phyloP scores from a whole-genome alignment of 345 rosid genomes.

The Eucalyptus sp. region DNA sequence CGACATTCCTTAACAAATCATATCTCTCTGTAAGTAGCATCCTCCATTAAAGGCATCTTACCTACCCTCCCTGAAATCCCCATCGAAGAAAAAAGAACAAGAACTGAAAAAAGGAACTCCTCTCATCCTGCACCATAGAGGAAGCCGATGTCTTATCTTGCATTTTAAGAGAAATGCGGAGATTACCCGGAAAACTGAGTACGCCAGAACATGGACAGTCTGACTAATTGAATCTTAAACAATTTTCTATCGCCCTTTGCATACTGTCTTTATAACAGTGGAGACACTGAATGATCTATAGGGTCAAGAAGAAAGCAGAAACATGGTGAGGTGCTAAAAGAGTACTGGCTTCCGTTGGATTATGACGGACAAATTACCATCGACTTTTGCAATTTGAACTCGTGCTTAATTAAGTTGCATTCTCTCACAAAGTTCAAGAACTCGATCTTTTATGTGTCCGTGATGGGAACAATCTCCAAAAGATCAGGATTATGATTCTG shows the following conservation, averaged over 20 bases:
- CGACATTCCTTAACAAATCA: neutral
- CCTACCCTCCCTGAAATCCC: neutral
- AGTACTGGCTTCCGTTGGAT: neutral
- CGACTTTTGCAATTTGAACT: neutral
- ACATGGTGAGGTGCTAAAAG: neutral
- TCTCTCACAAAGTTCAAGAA: neutral
- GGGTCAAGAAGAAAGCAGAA: neutral
- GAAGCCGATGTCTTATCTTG: neutral
- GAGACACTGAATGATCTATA: neutral
- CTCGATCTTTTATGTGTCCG: neutral
- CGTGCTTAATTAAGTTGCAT: neutral
- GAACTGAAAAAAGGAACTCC: neutral
- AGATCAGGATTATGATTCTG: neutral
- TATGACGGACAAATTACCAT: neutral
- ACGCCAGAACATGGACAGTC: neutral
- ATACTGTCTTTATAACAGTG: neutral
- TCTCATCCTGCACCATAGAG: neutral
- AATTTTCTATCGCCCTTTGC: neutral
- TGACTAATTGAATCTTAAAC: neutral
- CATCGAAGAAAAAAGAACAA: neutral
- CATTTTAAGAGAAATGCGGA: neutral
- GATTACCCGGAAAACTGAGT: neutral
- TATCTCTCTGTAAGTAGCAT: neutral
- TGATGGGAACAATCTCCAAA: neutral
- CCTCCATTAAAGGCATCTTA: neutral